phyloP scores from a whole-genome alignment of 768 basidiomycete genomes.

The Crassisporium funariophilum region DNA sequence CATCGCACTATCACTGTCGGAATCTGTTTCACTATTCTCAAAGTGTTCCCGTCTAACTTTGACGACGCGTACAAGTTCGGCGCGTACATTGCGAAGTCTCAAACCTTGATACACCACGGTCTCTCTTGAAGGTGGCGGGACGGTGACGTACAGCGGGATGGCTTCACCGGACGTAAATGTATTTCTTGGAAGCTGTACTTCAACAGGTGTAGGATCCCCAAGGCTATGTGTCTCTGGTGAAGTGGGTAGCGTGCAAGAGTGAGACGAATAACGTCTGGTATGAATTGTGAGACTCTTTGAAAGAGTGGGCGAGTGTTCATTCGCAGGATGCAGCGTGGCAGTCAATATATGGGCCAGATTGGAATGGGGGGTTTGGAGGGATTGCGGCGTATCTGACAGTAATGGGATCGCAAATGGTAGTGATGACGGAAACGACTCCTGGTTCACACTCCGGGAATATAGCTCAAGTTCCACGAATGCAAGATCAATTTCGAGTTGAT shows the following conservation, averaged over 20 bases:
- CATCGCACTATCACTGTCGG: slow-evolving; percentile 28
- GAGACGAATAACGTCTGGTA: slow-evolving; percentile 73
- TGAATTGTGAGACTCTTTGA: slow-evolving; percentile 67
- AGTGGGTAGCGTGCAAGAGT: slow-evolving; percentile 53
- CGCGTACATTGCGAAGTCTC: slow-evolving; percentile 76
- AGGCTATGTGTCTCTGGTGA: slow-evolving; percentile 62
- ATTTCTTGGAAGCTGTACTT: slow-evolving; percentile 71
- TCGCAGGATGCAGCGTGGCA: slow-evolving; percentile 61
- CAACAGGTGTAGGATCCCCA: slow-evolving; percentile 65
- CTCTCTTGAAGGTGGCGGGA: slow-evolving; percentile 73
- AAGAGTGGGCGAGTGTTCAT: slow-evolving; percentile 36
- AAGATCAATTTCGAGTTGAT: slow-evolving; percentile 67
- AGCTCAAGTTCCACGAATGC: slow-evolving; percentile 57
- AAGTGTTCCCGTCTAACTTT: slow-evolving; percentile 49
- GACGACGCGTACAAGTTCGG: slow-evolving; percentile 73
- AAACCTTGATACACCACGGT: slow-evolving; percentile 71
- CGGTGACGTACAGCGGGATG: slow-evolving; percentile 77
- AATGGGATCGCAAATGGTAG: slow-evolving; percentile 85
- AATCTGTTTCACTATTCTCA: slow-evolving; percentile 40
- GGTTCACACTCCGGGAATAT: slow-evolving; percentile 42
- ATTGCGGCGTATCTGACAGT: slow-evolving; percentile 79
- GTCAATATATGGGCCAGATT: slow-evolving; percentile 70
- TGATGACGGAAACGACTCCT: slow-evolving; percentile 53
- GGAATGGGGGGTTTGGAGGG: slow-evolving; percentile 75
- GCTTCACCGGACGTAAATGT: slow-evolving; percentile 72